A percentile compares a stretch with the other conserved stretches of the same genome.
These are phyloP conservation scores for Oryza officinalis DNA, from an alignment of 176 grass and related monocot species.

Conservation along the genomic window DNA sequence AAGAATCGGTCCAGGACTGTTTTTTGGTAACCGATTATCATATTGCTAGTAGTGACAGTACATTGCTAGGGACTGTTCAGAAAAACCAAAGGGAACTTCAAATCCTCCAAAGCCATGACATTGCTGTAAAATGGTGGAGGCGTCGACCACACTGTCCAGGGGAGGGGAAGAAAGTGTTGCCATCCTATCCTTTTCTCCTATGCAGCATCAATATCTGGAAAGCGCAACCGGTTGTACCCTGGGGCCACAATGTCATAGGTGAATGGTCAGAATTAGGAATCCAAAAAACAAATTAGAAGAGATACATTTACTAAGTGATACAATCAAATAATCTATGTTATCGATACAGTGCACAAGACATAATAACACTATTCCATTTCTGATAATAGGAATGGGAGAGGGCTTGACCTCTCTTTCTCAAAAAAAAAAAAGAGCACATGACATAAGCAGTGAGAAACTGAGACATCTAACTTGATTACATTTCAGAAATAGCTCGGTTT, in stretches of 20 bases:
- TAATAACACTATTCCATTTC: no score
- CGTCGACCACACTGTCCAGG: slow-evolving; percentile 26
- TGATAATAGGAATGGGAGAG: no score
- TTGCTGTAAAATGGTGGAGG: slow-evolving; percentile 23
- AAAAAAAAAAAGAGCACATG: not conserved
- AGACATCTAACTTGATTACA: not conserved
- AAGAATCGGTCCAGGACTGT: not conserved
- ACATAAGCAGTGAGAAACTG: not conserved
- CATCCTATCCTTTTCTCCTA: slow-evolving; percentile 22
- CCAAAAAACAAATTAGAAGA: not conserved
- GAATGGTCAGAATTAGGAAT: slow-evolving; percentile 5
- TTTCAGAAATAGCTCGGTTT: not conserved
- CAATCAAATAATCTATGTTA: not conserved
- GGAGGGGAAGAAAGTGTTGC: not conserved
- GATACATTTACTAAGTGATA: not conserved
- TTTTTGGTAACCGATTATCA: not conserved
- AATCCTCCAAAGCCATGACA: slow-evolving; percentile 19
- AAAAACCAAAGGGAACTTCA: not conserved
- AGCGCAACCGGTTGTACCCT: slow-evolving; percentile 29
- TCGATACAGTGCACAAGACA: no score
- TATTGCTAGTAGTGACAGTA: not conserved
- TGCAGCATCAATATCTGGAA: slow-evolving; percentile 43
- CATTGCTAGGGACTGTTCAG: slow-evolving; percentile 15
- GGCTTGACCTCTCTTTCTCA: no score
- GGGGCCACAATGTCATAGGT: not conserved